A percentile compares a stretch with the other conserved stretches of the same genome.
Evolutionary conservation across 1,139 yeast species (phyloP).

Genomic region (Spencermartinsiella ligniputridi): DNA sequence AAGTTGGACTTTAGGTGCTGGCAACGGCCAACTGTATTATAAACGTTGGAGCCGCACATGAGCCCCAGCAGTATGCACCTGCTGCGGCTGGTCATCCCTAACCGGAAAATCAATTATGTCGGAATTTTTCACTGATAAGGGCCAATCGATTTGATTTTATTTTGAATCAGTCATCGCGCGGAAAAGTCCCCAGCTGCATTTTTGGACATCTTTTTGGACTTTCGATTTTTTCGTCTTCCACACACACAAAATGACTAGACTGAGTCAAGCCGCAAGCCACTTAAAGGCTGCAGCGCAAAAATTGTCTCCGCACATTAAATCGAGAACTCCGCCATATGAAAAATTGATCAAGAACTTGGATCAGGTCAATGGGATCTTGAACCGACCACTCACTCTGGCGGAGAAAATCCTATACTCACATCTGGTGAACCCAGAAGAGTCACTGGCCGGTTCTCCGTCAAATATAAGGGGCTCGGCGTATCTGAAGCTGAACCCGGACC

Average conservation of each 20-base stretch:
- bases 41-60: too few species aligned
- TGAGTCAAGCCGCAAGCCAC: constrained; percentile 3
- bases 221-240: too few species aligned
- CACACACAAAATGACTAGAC: not conserved
- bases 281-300: constrained; percentile 2
- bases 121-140: too few species aligned
- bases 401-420: constrained; percentile 94
- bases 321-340: constrained; percentile 84
- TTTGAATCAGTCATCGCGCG: too few species aligned
- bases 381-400: constrained; percentile 82
- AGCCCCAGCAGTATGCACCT: too few species aligned
- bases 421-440: constrained; percentile 78
- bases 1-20: not conserved
- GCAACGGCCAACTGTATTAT: not conserved
- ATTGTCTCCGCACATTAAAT: constrained; percentile 8
- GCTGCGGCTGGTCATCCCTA: too few species aligned
- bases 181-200: too few species aligned
- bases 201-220: too few species aligned
- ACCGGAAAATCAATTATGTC: not conserved
- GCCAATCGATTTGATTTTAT: too few species aligned
- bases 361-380: constrained; percentile 57
- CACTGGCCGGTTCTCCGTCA: constrained; percentile 47
- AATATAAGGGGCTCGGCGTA: constrained; percentile 75
- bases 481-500: constrained; percentile 89
- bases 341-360: constrained; percentile 62